These are phyloP conservation scores for Stygiomarasmius scandens DNA, from an alignment of 1,284 basidiomycete genomes.

Conservation along the genomic window DNA sequence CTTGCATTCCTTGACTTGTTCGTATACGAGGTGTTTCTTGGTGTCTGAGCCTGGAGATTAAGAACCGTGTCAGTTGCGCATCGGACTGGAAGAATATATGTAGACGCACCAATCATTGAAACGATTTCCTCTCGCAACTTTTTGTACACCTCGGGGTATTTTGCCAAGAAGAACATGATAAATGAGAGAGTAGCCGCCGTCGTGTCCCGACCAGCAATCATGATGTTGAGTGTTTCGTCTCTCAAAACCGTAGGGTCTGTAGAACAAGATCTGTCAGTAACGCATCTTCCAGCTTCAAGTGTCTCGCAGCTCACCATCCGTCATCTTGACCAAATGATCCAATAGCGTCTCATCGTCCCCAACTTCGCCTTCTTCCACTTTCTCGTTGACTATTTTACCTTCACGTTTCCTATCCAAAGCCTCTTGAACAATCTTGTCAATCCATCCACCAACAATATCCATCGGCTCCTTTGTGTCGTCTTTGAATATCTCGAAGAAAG, in stretches of 20 bases:
- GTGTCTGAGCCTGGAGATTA: constrained; percentile 41
- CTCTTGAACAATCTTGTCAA: constrained; percentile 40
- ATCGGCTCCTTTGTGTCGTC: constrained; percentile 37
- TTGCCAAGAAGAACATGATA: constrained; percentile 55
- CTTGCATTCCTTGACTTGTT: constrained; percentile 59
- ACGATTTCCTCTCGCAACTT: constrained; percentile 60
- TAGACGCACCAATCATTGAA: too few relatives aligned
- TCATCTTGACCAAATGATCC: constrained; percentile 32
- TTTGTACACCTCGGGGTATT: constrained; percentile 46
- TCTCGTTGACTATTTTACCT: constrained; percentile 9
- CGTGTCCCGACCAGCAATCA: constrained; percentile 49
- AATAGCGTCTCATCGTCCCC: constrained; percentile 30
- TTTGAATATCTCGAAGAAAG: constrained; percentile 37
- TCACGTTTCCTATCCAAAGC: constrained; percentile 29
- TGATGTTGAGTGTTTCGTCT: constrained; percentile 44
- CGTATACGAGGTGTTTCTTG: constrained; percentile 46
- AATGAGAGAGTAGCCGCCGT: constrained; percentile 58
- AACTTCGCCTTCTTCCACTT: constrained; percentile 16
- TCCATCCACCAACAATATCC: constrained; percentile 39
- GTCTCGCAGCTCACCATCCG: constrained; percentile 30
- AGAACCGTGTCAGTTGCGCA: too few relatives aligned
- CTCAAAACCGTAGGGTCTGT: constrained; percentile 20
- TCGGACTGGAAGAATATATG: too few relatives aligned
- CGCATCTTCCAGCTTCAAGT: too few relatives aligned
- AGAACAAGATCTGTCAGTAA: too few relatives aligned